phyloP scores from a whole-genome alignment of 2,329 filamentous ascomycete species.

The Chalaropsis ovoidea region DNA sequence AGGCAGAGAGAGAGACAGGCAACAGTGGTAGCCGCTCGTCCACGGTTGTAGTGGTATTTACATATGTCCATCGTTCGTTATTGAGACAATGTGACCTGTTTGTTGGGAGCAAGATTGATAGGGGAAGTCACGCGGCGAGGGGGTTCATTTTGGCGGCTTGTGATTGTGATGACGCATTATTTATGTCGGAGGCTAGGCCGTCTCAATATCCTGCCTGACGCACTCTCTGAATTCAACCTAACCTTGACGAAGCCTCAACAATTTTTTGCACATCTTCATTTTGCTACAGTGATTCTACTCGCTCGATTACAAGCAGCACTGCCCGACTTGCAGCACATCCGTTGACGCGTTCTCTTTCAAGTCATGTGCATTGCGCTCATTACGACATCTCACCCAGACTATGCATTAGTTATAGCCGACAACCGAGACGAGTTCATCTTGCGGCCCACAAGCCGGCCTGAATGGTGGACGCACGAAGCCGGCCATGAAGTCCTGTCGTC shows the following conservation, averaged over 20 bases:
- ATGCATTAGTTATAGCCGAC: conserved; percentile 64
- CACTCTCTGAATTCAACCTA: too few species aligned
- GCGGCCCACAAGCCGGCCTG: conserved; percentile 51
- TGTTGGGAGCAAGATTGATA: background rate
- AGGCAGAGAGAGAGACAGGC: background rate
- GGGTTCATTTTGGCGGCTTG: background rate
- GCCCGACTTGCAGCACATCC: background rate
- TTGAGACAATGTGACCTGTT: conserved; percentile 5
- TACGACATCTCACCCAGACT: conserved; percentile 64
- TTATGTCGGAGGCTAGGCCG: background rate
- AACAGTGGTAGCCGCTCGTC: background rate
- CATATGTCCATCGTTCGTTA: background rate
- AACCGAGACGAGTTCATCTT: conserved; percentile 68
- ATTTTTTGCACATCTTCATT: background rate
- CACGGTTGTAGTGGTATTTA: background rate
- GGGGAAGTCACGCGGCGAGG: background rate
- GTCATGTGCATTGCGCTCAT: conserved; percentile 70
- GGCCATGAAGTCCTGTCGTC: conserved; percentile 47
- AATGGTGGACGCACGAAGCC: conserved; percentile 49
- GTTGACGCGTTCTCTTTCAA: background rate
- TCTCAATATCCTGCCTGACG: background rate
- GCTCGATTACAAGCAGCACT: too few species aligned
- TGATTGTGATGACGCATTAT: background rate
- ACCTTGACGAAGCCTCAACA: background rate
- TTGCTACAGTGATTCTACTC: background rate